These are phyloP conservation scores for Nitzschia sp. DNA, from an alignment of 108 stramenopile genomes.

Conservation along the genomic window DNA sequence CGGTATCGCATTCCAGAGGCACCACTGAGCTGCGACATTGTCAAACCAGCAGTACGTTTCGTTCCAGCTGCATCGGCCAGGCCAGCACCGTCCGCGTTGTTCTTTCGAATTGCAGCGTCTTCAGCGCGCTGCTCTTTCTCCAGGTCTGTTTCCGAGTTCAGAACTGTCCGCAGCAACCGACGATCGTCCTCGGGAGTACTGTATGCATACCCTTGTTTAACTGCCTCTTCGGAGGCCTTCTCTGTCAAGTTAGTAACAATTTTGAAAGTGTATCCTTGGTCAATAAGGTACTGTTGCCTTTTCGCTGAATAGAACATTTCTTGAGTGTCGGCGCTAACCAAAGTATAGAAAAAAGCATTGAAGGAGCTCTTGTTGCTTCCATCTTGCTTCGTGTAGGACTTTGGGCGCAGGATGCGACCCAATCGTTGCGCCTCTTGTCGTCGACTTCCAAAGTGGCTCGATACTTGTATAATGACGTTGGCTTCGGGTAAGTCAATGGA, in stretches of 20 bases:
- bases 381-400: conserved; percentile 85
- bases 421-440: conserved; percentile 99
- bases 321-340: conserved; percentile 96
- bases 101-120: conserved; percentile 90
- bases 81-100: conserved; percentile 81
- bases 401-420: conserved; percentile 97
- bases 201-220: conserved; percentile 67
- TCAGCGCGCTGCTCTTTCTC: conserved; percentile 86
- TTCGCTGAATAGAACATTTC: conserved; percentile 98
- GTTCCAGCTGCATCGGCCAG: conserved; percentile 77
- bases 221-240: conserved; percentile 70
- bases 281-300: conserved; percentile 97
- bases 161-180: conserved; percentile 64
- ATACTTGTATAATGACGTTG: conserved; percentile 99
- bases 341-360: conserved; percentile 99
- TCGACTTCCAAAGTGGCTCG: conserved; percentile 96
- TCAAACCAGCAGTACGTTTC: conserved; percentile 68
- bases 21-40: conserved; percentile 80
- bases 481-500: conserved; percentile 99
- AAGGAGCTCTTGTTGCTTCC: conserved; percentile 91
- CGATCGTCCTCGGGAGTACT: conserved; percentile 78
- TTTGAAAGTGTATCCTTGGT: conserved; percentile 99
- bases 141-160: conserved; percentile 75
- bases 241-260: conserved; percentile 91
- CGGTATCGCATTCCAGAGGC: conserved; percentile 77